Base-by-base conservation (phyloP, 176 grass and related monocot species). In the Hordeum marinum region DNA sequence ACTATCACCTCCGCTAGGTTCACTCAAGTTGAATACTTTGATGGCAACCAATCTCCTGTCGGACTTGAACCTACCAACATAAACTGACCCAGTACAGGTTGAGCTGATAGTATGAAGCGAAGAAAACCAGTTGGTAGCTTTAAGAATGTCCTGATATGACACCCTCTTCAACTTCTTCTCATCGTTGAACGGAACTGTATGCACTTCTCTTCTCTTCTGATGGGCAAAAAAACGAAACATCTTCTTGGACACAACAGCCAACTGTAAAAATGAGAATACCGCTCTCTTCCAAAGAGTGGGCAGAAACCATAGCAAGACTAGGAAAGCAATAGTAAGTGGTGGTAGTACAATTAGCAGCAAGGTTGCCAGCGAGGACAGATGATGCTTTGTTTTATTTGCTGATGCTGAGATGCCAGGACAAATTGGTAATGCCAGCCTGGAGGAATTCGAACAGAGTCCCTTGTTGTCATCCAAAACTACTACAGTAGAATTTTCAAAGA, bases 51-150 rank as follows among this genome's bases (percentile, higher is more conserved):
- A 35, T 4, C 2, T 5, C 3, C 2, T 82, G 35, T 87, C 71
- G 7, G 0, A 87, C 61, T 45, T 34, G 18, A 87, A 87, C 46
- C 85, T 57, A 68, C 85, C 85, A 32, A 87, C 2, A 25, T 82
- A 87, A 9, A 87, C 61, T 59, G 79, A 82, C 13, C 70, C 70
- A 1, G 35, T 76, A 42, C 14, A 72, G 0, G 70, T 76, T 26
- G 70, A 82, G 45, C 85, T 82, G 1, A 87, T 76, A 4, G 1
- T 76, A 9, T 82, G 45, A 3, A 59, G 12, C 3, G 20, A 18
- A 58, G 85, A 82, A 7, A 87, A 87, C 20, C 85, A 76, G 23
- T 82, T 59, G 15, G 85, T 87, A 81, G 85, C 85, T 82, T 57
- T 45, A 2, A 82, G 60, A 8, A 87, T 87, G 45, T 82, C 85